Percentiles rank a stretch among this genome's conserved stretches.
phyloP scores from a whole-genome alignment of 1,139 yeast species.

The Candida anutae region DNA sequence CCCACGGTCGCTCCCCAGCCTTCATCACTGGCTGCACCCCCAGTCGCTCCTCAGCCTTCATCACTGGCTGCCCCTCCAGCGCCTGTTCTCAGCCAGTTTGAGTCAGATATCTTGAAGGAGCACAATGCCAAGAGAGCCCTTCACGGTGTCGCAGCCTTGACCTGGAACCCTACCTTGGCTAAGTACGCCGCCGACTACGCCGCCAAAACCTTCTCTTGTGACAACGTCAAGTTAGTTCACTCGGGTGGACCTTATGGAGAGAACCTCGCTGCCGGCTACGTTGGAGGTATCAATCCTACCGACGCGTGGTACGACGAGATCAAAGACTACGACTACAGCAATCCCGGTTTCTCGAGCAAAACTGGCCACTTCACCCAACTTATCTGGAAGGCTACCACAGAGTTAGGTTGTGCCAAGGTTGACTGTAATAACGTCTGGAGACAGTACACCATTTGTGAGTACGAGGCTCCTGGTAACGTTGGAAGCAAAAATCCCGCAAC shows the following conservation, averaged over 20 bases:
- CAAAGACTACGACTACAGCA: constrained; percentile 35
- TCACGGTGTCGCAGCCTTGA: constrained; percentile 40
- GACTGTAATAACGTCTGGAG: constrained; percentile 42
- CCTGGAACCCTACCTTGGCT: constrained; percentile 43
- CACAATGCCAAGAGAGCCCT: constrained; percentile 49
- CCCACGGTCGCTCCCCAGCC: too few species aligned
- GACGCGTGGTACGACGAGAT: constrained; percentile 66
- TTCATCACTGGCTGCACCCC: too few species aligned
- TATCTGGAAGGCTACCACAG: constrained; percentile 52
- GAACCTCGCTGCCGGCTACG: constrained; percentile 49
- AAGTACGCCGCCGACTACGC: constrained; percentile 41
- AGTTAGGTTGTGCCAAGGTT: constrained; percentile 57
- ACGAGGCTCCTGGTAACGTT: constrained; percentile 43
- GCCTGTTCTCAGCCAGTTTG: constrained; percentile 9
- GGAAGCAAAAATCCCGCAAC: constrained; percentile 26
- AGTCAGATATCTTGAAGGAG: constrained; percentile 29
- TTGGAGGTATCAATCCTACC: constrained; percentile 42
- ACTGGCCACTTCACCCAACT: constrained; percentile 66
- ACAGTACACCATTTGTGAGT: constrained; percentile 64
- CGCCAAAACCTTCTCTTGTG: constrained; percentile 38
- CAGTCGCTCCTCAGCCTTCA: constrained; percentile 8
- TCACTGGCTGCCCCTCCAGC: constrained; percentile 8
- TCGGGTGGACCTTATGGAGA: constrained; percentile 52
- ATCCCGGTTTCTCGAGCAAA: constrained; percentile 36
- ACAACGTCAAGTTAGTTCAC: constrained; percentile 45